phyloP scores from a whole-genome alignment of 495 filamentous ascomycete genomes.

The Extremus antarcticus region DNA sequence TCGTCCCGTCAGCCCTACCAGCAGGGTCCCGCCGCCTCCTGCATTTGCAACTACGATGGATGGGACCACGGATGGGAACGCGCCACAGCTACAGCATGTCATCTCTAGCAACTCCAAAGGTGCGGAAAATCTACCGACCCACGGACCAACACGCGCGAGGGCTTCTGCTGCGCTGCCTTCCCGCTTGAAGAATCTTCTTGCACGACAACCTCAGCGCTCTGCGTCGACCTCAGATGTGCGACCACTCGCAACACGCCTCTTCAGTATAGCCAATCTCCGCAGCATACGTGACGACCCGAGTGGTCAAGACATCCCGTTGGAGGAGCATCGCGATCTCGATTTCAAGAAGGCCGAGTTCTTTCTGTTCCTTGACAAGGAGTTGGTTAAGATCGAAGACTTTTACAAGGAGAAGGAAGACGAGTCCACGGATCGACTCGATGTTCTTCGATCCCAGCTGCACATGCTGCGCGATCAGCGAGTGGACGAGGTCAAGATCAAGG shows the following conservation, averaged over 20 bases:
- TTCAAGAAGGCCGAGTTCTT: constrained; percentile 67
- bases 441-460: constrained; percentile 70
- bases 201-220: constrained; percentile 21
- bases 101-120: too few species aligned
- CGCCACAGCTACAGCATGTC: too few species aligned
- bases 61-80: too few species aligned
- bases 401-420: constrained; percentile 75
- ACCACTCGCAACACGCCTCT: constrained; percentile 33
- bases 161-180: constrained; percentile 8
- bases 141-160: constrained; percentile 2
- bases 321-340: constrained; percentile 43
- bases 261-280: constrained; percentile 25
- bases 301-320: constrained; percentile 33
- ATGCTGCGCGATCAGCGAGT: constrained; percentile 73
- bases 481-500: constrained; percentile 49
- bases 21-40: background rate
- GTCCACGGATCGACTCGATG: constrained; percentile 54
- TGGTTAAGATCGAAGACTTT: constrained; percentile 78
- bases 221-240: constrained; percentile 24
- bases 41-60: background rate
- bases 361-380: constrained; percentile 60
- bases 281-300: constrained; percentile 19
- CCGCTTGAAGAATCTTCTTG: constrained; percentile 23
- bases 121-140: too few species aligned
- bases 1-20: background rate